Evolutionary conservation across 805 yeast species (phyloP), one percentile per base, ranked within the genome.

Genomic region (Metschnikowia dekortorum): DNA sequence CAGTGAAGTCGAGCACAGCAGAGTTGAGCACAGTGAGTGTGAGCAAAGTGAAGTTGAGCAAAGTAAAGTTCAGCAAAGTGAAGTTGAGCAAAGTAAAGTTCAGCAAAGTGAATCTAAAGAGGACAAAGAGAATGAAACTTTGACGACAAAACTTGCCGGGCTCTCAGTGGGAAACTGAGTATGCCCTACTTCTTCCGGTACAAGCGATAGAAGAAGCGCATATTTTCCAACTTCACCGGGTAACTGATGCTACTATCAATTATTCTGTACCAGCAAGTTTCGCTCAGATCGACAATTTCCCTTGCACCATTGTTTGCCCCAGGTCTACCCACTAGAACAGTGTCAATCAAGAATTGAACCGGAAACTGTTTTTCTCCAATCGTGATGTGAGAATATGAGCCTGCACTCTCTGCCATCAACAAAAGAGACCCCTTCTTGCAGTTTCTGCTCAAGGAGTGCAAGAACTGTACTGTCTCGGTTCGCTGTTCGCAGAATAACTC

Each of bases 391-490:
- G 96, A 87, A 66, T 84, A 89, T 8, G 95, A 86, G 0, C 97
- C 96, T 0, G 97, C 97, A 68, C 94, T 85, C 61, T 89, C 97
- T 1, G 88, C 80, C 26, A 89, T 81, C 41, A 90, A 70, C 34
- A 89, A 66, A 30, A 78, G 65, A 13, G 88, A 68, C 0, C 91
- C 94, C 1, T 64, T 49, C 34, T 66, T 61, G 65, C 95, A 87
- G 7, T 62, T 39, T 5, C 61, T 55, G 48, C 80, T 76, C 51
- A 89, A 65, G 9, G 67, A 40, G 28, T 57, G 59, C 42, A 57
- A 50, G 36, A 57, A 52, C 31, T 75, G 69, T 36, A 88, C 76
- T 5, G 95, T 78, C 39, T 75, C 80, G 0, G 80, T 69, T 58
- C 79, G 81, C 54, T 88, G 79, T 53, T 82, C 89, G 13, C 84